Conservation (phyloP, 2,329 filamentous ascomycete species). For the Cercospora canescens region DNA sequence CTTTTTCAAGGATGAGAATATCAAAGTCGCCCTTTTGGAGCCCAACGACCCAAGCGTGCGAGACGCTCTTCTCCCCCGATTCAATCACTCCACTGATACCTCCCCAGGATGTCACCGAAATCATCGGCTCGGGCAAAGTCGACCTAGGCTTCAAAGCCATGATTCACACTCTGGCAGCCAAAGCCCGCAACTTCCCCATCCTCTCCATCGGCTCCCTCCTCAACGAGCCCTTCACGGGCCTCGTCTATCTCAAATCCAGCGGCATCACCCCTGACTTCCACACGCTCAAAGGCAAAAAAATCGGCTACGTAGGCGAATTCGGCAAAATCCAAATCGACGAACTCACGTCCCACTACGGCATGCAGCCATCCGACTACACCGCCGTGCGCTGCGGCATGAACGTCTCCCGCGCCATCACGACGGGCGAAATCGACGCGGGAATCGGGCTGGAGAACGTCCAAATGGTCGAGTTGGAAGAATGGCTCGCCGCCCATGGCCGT, state of each 20-base stretch:
- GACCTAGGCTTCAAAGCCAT: slow-evolving; percentile 82
- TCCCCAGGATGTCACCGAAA: slow-evolving; percentile 71
- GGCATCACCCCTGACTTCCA: slow-evolving; percentile 75
- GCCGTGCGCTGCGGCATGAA: slow-evolving; percentile 81
- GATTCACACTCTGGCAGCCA: slow-evolving; percentile 80
- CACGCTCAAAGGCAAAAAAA: slow-evolving; percentile 72
- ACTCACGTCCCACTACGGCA: slow-evolving; percentile 74
- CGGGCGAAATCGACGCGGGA: slow-evolving; percentile 71
- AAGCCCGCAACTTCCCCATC: slow-evolving; percentile 73
- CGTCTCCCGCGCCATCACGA: slow-evolving; percentile 73
- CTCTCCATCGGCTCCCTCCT: slow-evolving; percentile 72
- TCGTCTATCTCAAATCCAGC: slow-evolving; percentile 72
- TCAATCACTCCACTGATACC: neutral
- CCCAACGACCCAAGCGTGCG: slow-evolving; percentile 73
- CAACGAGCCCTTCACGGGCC: slow-evolving; percentile 77
- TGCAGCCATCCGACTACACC: slow-evolving; percentile 71
- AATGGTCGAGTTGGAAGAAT: slow-evolving; percentile 79
- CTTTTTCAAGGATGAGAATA: slow-evolving; percentile 72
- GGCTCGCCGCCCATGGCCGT: slow-evolving; percentile 65
- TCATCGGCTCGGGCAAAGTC: slow-evolving; percentile 73
- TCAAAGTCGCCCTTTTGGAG: slow-evolving; percentile 75
- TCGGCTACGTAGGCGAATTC: slow-evolving; percentile 79
- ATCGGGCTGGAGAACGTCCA: slow-evolving; percentile 80
- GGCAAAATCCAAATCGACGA: slow-evolving; percentile 72
- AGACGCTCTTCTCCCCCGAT: neutral